These are phyloP conservation scores for Myriosclerotinia curreyana DNA, from an alignment of 2,329 filamentous ascomycete species.

Conservation along the genomic window DNA sequence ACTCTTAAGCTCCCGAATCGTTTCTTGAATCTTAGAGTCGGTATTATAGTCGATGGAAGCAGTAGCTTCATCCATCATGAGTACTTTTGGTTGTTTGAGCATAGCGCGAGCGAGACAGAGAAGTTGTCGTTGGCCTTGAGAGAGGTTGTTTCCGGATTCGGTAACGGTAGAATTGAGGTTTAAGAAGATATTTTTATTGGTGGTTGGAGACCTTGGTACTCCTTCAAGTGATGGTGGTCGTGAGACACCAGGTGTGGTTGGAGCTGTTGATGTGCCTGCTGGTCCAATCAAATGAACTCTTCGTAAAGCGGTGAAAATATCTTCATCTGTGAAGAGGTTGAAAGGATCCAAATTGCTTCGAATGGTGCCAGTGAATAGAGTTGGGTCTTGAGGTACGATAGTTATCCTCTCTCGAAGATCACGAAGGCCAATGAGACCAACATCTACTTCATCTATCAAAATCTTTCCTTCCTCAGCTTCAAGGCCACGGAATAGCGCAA, in stretches of 20 bases:
- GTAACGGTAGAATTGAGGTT: constrained; percentile 80
- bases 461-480: constrained; percentile 91
- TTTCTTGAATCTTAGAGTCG: constrained; percentile 93
- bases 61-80: constrained; percentile 99
- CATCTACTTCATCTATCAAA: constrained; percentile 85
- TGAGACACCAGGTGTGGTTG: constrained; percentile 40
- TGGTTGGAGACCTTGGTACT: constrained; percentile 40
- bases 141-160: constrained; percentile 91
- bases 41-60: constrained; percentile 97
- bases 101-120: constrained; percentile 90
- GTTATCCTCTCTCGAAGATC: constrained; percentile 92
- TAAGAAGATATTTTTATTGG: constrained; percentile 93
- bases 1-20: constrained; percentile 86
- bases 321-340: constrained; percentile 78
- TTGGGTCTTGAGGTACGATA: constrained; percentile 96
- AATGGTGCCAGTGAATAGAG: constrained; percentile 88
- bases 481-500: constrained; percentile 89
- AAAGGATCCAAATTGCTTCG: constrained; percentile 94
- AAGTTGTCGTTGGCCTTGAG: constrained; percentile 92
- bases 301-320: constrained; percentile 82
- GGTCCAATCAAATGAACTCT: constrained; percentile 81
- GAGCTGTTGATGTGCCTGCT: constrained; percentile 35
- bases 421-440: constrained; percentile 84
- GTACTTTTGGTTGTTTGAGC: constrained; percentile 83
- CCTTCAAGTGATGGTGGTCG: constrained; percentile 29